Evolutionary conservation across 2,329 filamentous ascomycete genomes (phyloP).

Genomic region (Epicoccum nigrum): DNA sequence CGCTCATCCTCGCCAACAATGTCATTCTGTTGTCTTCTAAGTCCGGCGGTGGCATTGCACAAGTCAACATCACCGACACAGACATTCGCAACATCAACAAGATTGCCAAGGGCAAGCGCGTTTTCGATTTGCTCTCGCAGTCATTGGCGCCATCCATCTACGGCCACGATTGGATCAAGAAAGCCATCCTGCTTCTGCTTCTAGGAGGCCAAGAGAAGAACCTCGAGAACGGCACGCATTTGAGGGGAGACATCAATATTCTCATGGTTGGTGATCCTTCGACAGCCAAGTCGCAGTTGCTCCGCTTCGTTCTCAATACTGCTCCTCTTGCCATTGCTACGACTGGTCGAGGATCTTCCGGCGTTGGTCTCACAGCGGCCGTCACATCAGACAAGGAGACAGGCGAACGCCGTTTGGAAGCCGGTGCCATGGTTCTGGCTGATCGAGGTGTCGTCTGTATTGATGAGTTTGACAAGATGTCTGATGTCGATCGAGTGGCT

Average conservation of each 20-base stretch:
- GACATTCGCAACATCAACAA: conserved; percentile 99
- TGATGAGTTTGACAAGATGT: conserved; percentile 99
- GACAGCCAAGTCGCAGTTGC: conserved; percentile 96
- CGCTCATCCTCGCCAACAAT: conserved; percentile 91
- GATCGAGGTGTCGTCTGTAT: conserved; percentile 98
- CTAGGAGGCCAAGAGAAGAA: conserved; percentile 98
- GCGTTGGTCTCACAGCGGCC: conserved; percentile 95
- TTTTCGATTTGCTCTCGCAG: conserved; percentile 91
- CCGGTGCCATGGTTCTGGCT: conserved; percentile 97
- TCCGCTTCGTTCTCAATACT: conserved; percentile 96
- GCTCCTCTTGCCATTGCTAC: conserved; percentile 96
- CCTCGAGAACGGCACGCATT: conserved; percentile 93
- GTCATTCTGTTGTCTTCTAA: conserved; percentile 94
- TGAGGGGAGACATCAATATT: conserved; percentile 98
- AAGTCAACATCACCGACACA: conserved; percentile 90
- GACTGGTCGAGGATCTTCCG: conserved; percentile 93
- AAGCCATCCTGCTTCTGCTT: conserved; percentile 93
- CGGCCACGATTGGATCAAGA: conserved; percentile 97
- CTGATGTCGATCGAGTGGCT: conserved; percentile 93
- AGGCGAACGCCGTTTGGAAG: conserved; percentile 90
- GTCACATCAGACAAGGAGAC: conserved; percentile 98
- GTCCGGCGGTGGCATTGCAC: conserved; percentile 90
- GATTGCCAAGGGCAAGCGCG: conserved; percentile 88
- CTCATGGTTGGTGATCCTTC: conserved; percentile 99
- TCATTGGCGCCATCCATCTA: conserved; percentile 96